Evolutionary conservation across 306 rosid genomes (phyloP), one percentile per base, ranked within the genome.

Genomic region (Castanospermum australe): DNA sequence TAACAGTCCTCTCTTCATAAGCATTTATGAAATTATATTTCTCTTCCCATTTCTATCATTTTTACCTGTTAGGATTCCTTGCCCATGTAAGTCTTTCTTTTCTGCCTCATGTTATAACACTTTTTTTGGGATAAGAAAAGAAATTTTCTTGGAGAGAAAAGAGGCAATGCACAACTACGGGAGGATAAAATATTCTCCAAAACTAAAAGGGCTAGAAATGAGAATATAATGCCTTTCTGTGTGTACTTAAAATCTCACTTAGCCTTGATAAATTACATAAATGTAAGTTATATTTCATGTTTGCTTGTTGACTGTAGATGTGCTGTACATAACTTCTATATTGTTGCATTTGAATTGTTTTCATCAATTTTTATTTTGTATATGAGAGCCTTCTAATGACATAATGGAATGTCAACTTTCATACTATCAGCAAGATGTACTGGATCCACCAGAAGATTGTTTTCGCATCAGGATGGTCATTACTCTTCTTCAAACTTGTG

Each of bases 361-460:
- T n/a, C n/a, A n/a, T n/a, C n/a, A n/a, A n/a, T n/a, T n/a, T n/a
- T n/a, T n/a, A n/a, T n/a, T n/a, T n/a, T n/a, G n/a, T n/a, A n/a
- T n/a, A n/a, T n/a, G n/a, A n/a, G n/a, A n/a, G n/a, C n/a, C n/a
- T n/a, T n/a, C n/a, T n/a, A n/a, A n/a, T n/a, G n/a, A n/a, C n/a
- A n/a, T n/a, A n/a, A n/a, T n/a, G n/a, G n/a, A n/a, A n/a, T n/a
- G n/a, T n/a, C n/a, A n/a, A n/a, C n/a, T n/a, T n/a, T n/a, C n/a
- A n/a, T n/a, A n/a, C n/a, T n/a, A n/a, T n/a, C n/a, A n/a, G n/a
- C 93, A 87, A 80, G 91, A 89, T 66, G 50, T 55, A 24, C 75
- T 89, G 64, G 93, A 87, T 81, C 91, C 93, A 63, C 89, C 93
- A n/a, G 93, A 89, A 80, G 91, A 89, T 85, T 85, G 89, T 79